Evolutionary conservation across 1,284 basidiomycete genomes (phyloP).

Genomic region (Cryptococcus maquisensis): DNA sequence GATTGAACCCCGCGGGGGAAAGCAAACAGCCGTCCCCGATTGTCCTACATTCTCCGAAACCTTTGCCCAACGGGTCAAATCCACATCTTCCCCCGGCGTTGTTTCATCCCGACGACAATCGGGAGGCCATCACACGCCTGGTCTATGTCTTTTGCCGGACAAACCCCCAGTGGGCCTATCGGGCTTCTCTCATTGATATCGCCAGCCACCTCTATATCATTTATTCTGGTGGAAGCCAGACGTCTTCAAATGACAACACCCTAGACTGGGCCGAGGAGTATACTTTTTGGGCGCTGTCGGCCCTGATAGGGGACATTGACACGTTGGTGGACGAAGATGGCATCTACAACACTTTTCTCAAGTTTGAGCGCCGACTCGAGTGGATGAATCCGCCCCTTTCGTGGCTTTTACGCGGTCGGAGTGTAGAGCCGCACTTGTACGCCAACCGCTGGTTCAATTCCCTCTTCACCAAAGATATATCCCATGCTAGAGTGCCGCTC

Average conservation of each 20-base stretch:
- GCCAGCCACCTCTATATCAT: constrained; percentile 44
- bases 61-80: constrained; percentile 8
- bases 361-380: constrained; percentile 27
- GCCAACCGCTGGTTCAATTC: constrained; percentile 38
- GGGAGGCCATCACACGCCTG: constrained; percentile 44
- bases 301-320: constrained; percentile 36
- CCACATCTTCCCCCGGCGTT: constrained; percentile 12
- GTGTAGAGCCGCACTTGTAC: constrained; percentile 37
- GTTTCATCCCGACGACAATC: constrained; percentile 37
- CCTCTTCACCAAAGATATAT: constrained; percentile 29
- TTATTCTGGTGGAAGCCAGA: constrained; percentile 17
- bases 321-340: constrained; percentile 12
- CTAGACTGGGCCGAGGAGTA: constrained; percentile 38
- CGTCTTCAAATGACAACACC: too few species aligned
- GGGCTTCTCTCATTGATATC: constrained; percentile 41
- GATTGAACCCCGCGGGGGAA: constrained; percentile 1
- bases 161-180: constrained; percentile 41
- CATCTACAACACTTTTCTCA: constrained; percentile 12
- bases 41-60: constrained; percentile 34
- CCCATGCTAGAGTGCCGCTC: constrained; percentile 22
- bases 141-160: constrained; percentile 41
- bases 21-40: constrained; percentile 26
- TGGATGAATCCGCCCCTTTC: constrained; percentile 41
- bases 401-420: constrained; percentile 23
- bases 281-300: constrained; percentile 42